Base-by-base conservation (phyloP, 139 green algal species). In the Auxenochlorella pyrenoidosa region DNA sequence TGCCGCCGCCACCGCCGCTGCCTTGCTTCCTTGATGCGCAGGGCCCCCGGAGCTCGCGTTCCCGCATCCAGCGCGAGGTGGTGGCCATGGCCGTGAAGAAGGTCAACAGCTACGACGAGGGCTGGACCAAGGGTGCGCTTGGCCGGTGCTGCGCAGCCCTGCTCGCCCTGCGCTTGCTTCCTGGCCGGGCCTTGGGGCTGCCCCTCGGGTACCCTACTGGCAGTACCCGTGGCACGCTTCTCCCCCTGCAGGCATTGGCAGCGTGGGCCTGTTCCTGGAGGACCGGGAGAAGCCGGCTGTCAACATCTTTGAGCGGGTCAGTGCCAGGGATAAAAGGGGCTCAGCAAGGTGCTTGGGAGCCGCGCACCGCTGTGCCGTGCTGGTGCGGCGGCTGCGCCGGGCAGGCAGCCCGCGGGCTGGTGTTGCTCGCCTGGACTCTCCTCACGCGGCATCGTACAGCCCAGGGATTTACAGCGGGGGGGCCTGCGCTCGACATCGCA, bases 191-290 rank as follows among this genome's bases (percentile, higher is more conserved):
- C n/a, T n/a, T n/a, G n/a, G n/a, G n/a, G n/a, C n/a, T n/a, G n/a
- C n/a, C n/a, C n/a, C n/a, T n/a, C n/a, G n/a, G n/a, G n/a, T n/a
- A n/a, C n/a, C n/a, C n/a, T n/a, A 54, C 47, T 10, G 47, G 47
- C 47, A 10, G 47, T 54, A 10, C 47, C 47, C 47, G 8, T n/a
- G n/a, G n/a, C 47, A 54, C 10, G 8, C 47, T 10, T 54, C 8
- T 6, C 47, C 47, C 47, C 22, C 15, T 81, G 40, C 82, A 90
- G 91, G 90, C 72, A 92, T 90, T 41, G 92, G 83, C 34, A 83
- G 76, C 32, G 83, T 76, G 8, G 91, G 91, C 68, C 86, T 90
- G 40, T 93, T 94, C 47, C 30, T 86, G 24, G 91, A 94, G 75
- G 89, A 92, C 68, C 85, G 82, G 0, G 90, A 93, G 59, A 88